Base-by-base conservation (phyloP, 331 rosid species). In the Pyrus hybrid region DNA sequence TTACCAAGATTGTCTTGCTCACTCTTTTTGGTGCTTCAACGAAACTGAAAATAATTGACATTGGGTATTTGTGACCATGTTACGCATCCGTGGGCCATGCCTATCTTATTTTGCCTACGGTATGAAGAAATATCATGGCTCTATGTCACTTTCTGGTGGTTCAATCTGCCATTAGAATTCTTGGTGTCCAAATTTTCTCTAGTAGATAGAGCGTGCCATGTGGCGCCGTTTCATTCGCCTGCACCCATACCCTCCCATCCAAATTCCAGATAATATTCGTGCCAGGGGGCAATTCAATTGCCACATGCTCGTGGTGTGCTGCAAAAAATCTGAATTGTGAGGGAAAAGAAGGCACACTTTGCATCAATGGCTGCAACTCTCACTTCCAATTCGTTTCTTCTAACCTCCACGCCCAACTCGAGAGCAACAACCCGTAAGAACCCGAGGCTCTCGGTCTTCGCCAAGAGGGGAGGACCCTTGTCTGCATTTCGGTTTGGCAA, bases 361-460 rank as follows among this genome's bases (percentile, higher is more conserved):
- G 37, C 25, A 37, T 61, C 88, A 71, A 92, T 95, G 99, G 96
- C 96, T 77, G 85, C 91, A 9, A 86, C 90, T 70, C 91, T 92
- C 53, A 78, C 88, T 68, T 92, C 97, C 79, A 78, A 86, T 76
- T 87, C 97, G 3, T 88, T 90, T 60, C 84, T 89, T 73, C 74
- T 88, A 49, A 71, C 82, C 77, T 76, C 91, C 8, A 22, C 91
- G 2, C 87, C 88, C 37, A 87, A 78, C 51, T 41, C 92, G 8
- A 81, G 83, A 78, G 62, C 79, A 25, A 74, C 68, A 25, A 17
- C 17, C 77, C 70, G 29, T 37, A 76, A 82, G 74, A 90, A 65
- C 83, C 70, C 75, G 16, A 72, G 86, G 81, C 75, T 87, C 57
- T 77, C 85, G 51, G 88, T 85, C 25, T 77, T 62, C 2, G 95